phyloP scores from a whole-genome alignment of 495 filamentous ascomycete genomes.

The Umbilicaria muhlenbergii region DNA sequence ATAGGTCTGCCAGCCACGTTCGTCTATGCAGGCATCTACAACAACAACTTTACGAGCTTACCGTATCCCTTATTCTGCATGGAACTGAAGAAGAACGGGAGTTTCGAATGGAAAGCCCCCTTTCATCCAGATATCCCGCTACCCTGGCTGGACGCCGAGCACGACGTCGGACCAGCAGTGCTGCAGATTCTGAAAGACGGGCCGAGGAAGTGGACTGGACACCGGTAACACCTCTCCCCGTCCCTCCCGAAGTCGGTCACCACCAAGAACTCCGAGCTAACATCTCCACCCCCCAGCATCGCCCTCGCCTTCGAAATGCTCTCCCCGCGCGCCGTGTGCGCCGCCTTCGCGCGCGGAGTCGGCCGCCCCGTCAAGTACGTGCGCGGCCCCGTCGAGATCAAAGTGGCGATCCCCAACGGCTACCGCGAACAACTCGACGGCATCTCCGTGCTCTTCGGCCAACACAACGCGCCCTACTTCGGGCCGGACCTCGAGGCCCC shows the following conservation, averaged over 20 bases:
- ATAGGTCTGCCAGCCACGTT: slow-evolving; percentile 77
- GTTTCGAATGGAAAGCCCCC: slow-evolving; percentile 86
- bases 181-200: slow-evolving; percentile 95
- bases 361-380: slow-evolving; percentile 63
- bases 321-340: slow-evolving; percentile 67
- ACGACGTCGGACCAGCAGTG: slow-evolving; percentile 89
- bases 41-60: slow-evolving; percentile 95
- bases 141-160: slow-evolving; percentile 96
- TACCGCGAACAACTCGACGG: slow-evolving; percentile 80
- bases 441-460: slow-evolving; percentile 45
- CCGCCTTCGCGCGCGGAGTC: slow-evolving; percentile 62
- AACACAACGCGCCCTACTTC: slow-evolving; percentile 51
- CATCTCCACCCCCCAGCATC: slow-evolving; percentile 36
- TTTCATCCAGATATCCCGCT: slow-evolving; percentile 78
- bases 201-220: slow-evolving; percentile 63
- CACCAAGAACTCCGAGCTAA: slow-evolving; percentile 4
- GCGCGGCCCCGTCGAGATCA: slow-evolving; percentile 63
- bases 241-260: background rate
- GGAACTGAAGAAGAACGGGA: slow-evolving; percentile 67
- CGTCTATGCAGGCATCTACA: slow-evolving; percentile 93
- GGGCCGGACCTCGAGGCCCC: slow-evolving; percentile 51
- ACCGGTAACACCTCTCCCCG: slow-evolving; percentile 39
- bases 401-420: slow-evolving; percentile 70
- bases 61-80: slow-evolving; percentile 90
- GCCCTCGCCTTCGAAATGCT: slow-evolving; percentile 86